phyloP scores from a whole-genome alignment of 768 basidiomycete species.

The Mycena maculata region DNA sequence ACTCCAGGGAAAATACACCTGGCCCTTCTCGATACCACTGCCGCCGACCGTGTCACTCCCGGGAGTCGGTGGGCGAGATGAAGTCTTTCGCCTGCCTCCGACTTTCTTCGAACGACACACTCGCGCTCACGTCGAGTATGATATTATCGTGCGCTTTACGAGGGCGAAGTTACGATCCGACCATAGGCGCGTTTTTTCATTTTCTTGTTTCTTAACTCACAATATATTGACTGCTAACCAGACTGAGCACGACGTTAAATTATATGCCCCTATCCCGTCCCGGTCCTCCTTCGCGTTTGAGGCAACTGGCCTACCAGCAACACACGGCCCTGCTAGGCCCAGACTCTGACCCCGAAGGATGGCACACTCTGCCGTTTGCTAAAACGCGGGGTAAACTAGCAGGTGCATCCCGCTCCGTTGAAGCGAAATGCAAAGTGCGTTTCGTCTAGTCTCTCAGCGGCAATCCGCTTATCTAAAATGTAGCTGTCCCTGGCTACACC shows the following conservation, averaged over 20 bases:
- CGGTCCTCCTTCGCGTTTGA: conserved; percentile 44
- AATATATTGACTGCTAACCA: conserved; percentile 22
- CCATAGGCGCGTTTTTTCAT: conserved; percentile 42
- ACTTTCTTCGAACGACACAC: conserved; percentile 53
- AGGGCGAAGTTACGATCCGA: conserved; percentile 49
- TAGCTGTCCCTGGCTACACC: conserved; percentile 56
- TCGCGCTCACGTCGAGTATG: conserved; percentile 51
- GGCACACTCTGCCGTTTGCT: conserved; percentile 45
- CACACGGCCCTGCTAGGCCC: conserved; percentile 50
- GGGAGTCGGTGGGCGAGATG: conserved; percentile 32
- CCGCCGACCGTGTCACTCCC: conserved; percentile 49
- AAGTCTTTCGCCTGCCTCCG: conserved; percentile 49
- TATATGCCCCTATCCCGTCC: conserved; percentile 51
- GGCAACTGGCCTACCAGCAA: conserved; percentile 51
- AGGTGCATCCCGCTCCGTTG: conserved; percentile 39
- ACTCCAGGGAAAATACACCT: conserved; percentile 50
- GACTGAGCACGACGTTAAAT: conserved; percentile 44
- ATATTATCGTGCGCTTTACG: conserved; percentile 45
- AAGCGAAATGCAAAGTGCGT: conserved; percentile 49
- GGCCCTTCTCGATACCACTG: conserved; percentile 54
- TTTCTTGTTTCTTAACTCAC: background rate
- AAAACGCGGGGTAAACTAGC: conserved; percentile 45
- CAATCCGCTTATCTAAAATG: conserved; percentile 4
- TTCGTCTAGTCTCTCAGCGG: conserved; percentile 6
- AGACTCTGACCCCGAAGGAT: conserved; percentile 53